phyloP scores from a whole-genome alignment of 106 monocot genomes.

The Platanthera zijinensis region DNA sequence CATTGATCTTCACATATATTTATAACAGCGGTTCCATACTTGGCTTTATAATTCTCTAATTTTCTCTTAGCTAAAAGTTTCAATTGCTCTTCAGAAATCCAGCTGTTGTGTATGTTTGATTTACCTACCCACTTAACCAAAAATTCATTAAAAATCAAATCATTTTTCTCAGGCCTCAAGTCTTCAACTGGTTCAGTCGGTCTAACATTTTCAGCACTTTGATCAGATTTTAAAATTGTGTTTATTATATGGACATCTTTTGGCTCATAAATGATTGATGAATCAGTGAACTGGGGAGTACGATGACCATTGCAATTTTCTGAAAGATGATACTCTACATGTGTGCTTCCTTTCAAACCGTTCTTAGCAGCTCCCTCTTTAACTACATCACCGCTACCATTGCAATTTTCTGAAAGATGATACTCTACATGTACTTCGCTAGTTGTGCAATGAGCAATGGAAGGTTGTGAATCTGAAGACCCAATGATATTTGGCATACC shows the following conservation, averaged over 20 bases:
- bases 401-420: slow-evolving; percentile 6
- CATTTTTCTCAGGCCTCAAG: slow-evolving; percentile 8
- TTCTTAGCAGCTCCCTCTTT: slow-evolving; percentile 4
- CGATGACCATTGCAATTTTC: not conserved
- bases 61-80: slow-evolving; percentile 85
- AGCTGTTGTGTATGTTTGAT: slow-evolving; percentile 88
- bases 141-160: slow-evolving; percentile 53
- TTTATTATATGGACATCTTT: not conserved
- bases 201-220: not conserved
- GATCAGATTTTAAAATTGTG: not conserved
- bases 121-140: slow-evolving; percentile 90
- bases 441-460: not conserved
- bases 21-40: slow-evolving; percentile 61
- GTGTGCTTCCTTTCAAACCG: slow-evolving; percentile 2
- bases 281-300: slow-evolving; percentile 2
- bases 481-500: slow-evolving; percentile 5
- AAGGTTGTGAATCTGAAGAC: not conserved
- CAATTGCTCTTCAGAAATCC: slow-evolving; percentile 72
- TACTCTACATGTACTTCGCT: not conserved
- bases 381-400: not conserved
- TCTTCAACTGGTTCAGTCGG: slow-evolving; percentile 7
- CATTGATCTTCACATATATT: slow-evolving; percentile 88
- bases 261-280: slow-evolving; percentile 5
- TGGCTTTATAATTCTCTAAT: slow-evolving; percentile 89
- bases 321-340: not conserved